These are phyloP conservation scores for Paecilomyces formosus DNA, from an alignment of 2,329 filamentous ascomycete species.

Conservation along the genomic window DNA sequence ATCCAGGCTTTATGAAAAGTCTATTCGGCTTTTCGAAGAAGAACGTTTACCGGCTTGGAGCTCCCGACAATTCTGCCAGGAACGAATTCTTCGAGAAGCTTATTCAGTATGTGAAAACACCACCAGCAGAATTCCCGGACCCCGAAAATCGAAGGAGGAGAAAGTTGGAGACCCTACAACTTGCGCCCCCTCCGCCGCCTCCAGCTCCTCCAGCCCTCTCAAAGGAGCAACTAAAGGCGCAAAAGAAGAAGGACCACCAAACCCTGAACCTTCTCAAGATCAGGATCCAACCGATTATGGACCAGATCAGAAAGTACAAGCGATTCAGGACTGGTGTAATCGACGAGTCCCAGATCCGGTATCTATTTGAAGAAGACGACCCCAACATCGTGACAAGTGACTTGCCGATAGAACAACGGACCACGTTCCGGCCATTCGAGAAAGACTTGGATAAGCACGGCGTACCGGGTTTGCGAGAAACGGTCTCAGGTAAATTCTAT, in stretches of 20 bases:
- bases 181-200: slow-evolving; percentile 66
- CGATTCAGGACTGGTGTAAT: slow-evolving; percentile 80
- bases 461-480: slow-evolving; percentile 67
- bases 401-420: slow-evolving; percentile 49
- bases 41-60: slow-evolving; percentile 64
- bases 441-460: slow-evolving; percentile 73
- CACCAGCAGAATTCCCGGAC: slow-evolving; percentile 80
- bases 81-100: slow-evolving; percentile 71
- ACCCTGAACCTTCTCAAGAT: slow-evolving; percentile 83
- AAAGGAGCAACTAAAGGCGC: slow-evolving; percentile 71
- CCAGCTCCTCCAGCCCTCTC: slow-evolving; percentile 54
- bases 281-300: slow-evolving; percentile 88
- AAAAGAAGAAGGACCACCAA: slow-evolving; percentile 75
- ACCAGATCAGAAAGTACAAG: slow-evolving; percentile 90
- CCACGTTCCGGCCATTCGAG: slow-evolving; percentile 66
- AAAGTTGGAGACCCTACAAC: slow-evolving; percentile 65
- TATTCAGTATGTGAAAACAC: slow-evolving; percentile 67
- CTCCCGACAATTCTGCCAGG: slow-evolving; percentile 58
- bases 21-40: slow-evolving; percentile 80
- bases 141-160: slow-evolving; percentile 80
- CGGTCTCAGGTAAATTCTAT: slow-evolving; percentile 72
- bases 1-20: slow-evolving; percentile 59
- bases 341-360: slow-evolving; percentile 64
- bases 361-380: slow-evolving; percentile 77
- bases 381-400: slow-evolving; percentile 58